Conservation (phyloP, 306 rosid genomes). For the Medicago lupulina region DNA sequence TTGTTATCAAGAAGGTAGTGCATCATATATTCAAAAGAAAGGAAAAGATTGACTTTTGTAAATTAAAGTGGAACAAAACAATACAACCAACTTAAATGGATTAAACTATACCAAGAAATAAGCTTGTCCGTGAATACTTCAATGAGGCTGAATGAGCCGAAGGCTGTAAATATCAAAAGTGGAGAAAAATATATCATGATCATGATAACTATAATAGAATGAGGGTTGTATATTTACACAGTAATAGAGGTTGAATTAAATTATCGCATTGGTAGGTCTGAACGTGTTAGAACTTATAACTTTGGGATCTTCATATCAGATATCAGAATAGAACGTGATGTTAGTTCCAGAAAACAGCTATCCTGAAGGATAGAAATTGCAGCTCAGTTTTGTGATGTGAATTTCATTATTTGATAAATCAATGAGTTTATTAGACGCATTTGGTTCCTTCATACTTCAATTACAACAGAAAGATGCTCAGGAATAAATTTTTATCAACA, state of each 20-base stretch:
- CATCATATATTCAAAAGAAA: not conserved
- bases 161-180: constrained; percentile 62
- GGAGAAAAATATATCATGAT: constrained; percentile 21
- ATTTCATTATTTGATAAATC: not conserved
- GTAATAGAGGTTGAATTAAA: constrained; percentile 20
- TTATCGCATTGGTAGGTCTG: not conserved
- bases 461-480: constrained; percentile 21
- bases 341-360: constrained; percentile 24
- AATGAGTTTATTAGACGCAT: not conserved
- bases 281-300: not conserved
- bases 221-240: constrained; percentile 14
- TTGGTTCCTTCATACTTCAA: constrained; percentile 21
- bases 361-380: constrained; percentile 2
- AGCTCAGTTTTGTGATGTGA: not conserved
- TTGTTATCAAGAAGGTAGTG: constrained; percentile 14
- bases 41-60: not conserved
- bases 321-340: constrained; percentile 2
- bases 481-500: constrained; percentile 11
- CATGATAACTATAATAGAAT: constrained; percentile 2
- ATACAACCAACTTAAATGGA: not conserved
- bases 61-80: not conserved
- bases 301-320: constrained; percentile 2
- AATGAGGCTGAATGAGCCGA: constrained; percentile 87
- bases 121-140: constrained; percentile 84
- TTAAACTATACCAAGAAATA: constrained; percentile 76